phyloP scores from a whole-genome alignment of 1,139 yeast species.

The Casaregolazyma lundiana region DNA sequence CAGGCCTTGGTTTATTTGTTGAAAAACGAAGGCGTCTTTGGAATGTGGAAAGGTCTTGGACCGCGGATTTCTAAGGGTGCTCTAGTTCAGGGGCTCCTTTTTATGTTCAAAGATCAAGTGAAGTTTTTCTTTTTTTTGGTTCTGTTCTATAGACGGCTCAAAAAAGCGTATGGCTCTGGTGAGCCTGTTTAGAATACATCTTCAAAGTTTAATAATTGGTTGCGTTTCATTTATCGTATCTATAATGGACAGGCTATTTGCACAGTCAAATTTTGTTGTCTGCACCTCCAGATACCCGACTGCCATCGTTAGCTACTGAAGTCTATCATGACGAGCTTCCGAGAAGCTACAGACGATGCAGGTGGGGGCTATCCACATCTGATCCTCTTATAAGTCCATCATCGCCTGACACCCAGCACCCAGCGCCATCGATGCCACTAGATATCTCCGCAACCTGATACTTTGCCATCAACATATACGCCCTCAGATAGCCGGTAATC shows the following conservation, averaged over 20 bases:
- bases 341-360: constrained; percentile 14
- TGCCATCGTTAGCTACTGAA: constrained; percentile 36
- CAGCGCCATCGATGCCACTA: constrained; percentile 30
- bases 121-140: constrained; percentile 36
- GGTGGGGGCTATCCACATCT: constrained; percentile 15
- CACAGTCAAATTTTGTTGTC: constrained; percentile 37
- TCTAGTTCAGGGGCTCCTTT: constrained; percentile 77
- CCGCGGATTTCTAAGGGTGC: constrained; percentile 84
- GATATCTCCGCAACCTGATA: constrained; percentile 47
- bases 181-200: not conserved
- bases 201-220: no score
- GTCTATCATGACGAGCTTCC: constrained; percentile 30
- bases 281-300: constrained; percentile 42
- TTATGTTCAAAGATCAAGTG: constrained; percentile 71
- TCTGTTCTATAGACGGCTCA: constrained; percentile 28
- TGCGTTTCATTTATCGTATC: not conserved
- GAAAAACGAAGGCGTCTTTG: constrained; percentile 46
- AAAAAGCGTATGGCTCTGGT: constrained; percentile 12
- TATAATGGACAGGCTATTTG: no score
- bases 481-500: constrained; percentile 53
- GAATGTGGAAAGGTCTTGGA: constrained; percentile 72
- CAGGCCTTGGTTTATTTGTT: constrained; percentile 49
- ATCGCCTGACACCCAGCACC: constrained; percentile 68
- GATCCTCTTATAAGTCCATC: constrained; percentile 57
- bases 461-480: constrained; percentile 67